A percentile compares a stretch with the other conserved stretches of the same genome.
phyloP scores from a whole-genome alignment of 768 basidiomycete species.

The Phanerodontia chrysosporium region DNA sequence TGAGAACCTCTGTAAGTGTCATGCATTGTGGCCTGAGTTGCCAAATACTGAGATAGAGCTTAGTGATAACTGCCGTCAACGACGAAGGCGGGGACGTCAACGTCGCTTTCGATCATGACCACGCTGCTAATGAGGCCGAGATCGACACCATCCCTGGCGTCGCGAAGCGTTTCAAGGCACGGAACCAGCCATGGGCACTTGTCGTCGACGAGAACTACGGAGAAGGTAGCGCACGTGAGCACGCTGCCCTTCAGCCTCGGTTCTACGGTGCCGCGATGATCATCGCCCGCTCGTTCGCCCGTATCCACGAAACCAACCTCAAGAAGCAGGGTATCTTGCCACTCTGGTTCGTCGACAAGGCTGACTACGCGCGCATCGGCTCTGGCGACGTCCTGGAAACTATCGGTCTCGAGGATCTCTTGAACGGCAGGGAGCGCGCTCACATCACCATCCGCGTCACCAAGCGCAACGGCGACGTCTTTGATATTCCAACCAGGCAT shows the following conservation, averaged over 20 bases:
- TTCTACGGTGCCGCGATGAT: conserved; percentile 90
- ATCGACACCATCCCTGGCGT: conserved; percentile 86
- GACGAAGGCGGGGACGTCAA: conserved; percentile 95
- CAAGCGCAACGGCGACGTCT: conserved; percentile 53
- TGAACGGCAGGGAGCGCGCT: conserved; percentile 41
- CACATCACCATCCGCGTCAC: conserved; percentile 58
- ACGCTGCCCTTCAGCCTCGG: conserved; percentile 94
- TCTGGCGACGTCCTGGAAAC: conserved; percentile 84
- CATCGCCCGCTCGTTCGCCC: conserved; percentile 89
- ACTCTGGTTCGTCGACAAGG: conserved; percentile 86
- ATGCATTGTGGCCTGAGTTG: background rate
- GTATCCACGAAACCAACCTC: conserved; percentile 97
- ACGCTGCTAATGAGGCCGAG: conserved; percentile 35
- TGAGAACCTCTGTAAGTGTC: conserved; percentile 79
- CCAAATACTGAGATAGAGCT: background rate
- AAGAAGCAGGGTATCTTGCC: conserved; percentile 99
- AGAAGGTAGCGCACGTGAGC: conserved; percentile 96
- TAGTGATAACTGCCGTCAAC: conserved; percentile 92
- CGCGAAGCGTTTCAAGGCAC: conserved; percentile 83
- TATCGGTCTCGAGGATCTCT: conserved; percentile 67
- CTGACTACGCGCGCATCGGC: conserved; percentile 80
- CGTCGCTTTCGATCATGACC: conserved; percentile 77
- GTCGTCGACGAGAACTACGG: conserved; percentile 97
- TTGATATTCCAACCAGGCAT: conserved; percentile 74
- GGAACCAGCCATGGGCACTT: conserved; percentile 86